Evolutionary conservation across 148 eudicot genomes (phyloP), one percentile per base, ranked within the genome.

Genomic region (Tetragonia tetragonoides): DNA sequence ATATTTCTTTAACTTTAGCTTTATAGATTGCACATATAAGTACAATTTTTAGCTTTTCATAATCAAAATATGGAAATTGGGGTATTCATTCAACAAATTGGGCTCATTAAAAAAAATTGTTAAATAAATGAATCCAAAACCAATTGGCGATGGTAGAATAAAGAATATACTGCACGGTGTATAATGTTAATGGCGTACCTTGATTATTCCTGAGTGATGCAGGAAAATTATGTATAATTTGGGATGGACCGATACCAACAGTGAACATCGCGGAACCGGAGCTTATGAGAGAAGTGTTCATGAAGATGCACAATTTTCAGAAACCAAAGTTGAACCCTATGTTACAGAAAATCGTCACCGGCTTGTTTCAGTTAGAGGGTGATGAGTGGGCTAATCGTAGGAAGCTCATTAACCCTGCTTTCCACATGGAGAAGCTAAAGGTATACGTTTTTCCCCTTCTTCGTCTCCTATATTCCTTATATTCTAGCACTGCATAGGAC

Each of bases 351-450:
- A 51, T 87, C 0, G 77, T 65, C 2, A n/a, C 67, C 11, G 89
- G 87, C 28, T 17, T 87, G 7, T 12, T 65, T 7, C 3, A 9
- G 20, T 41, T 77, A 6, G 89, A 87, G 38, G 82, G 82, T 1
- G 79, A 80, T 2, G 54, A 73, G 57, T 87, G 89, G 89, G 76
- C 87, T 40, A 77, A 79, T 9, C 83, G 81, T 21, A 78, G 86
- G 20, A 87, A 76, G 63, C 47, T 83, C 3, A 44, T 86, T 6
- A 83, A 42, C 59, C 86, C 86, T 2, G 86, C 86, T 17, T 83
- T 83, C 12, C 83, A 83, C 46, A 56, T 74, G 74, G 77, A 77
- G 16, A 77, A 81, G 47, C 18, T 81, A 0, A 77, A 81, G 84
- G 84, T 81, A 38, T 20, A n/a, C 39, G n/a, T 46, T 2, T 0